phyloP scores from a whole-genome alignment of 805 yeast species.

The Millerozyma miso region DNA sequence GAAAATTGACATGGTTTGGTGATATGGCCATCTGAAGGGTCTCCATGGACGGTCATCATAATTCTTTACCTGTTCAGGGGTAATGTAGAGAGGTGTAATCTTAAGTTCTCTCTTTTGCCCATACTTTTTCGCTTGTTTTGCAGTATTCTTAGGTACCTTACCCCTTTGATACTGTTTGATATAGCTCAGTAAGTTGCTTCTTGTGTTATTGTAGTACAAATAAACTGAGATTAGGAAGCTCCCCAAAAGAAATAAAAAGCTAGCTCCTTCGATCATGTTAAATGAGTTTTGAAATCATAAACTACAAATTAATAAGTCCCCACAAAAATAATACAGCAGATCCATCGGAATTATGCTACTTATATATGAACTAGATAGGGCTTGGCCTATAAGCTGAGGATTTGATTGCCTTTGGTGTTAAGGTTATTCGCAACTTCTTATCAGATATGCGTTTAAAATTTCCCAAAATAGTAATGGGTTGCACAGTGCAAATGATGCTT shows the following conservation, averaged over 20 bases:
- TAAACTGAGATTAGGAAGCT: slow-evolving; percentile 10
- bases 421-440: not conserved
- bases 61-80: slow-evolving; percentile 61
- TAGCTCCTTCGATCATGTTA: not conserved
- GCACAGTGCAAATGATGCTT: not conserved
- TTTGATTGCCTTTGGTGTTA: not conserved
- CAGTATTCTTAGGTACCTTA: not conserved
- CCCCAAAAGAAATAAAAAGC: slow-evolving; percentile 6
- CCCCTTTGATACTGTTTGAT: not conserved
- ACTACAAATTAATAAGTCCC: not conserved
- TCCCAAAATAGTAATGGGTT: not conserved
- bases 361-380: not conserved
- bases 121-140: not conserved
- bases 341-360: not conserved
- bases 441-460: not conserved
- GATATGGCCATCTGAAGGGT: slow-evolving; percentile 78
- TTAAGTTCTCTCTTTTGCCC: slow-evolving; percentile 21
- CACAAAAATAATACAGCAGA: not conserved
- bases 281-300: not conserved
- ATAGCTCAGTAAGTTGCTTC: slow-evolving; percentile 5
- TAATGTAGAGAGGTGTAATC: slow-evolving; percentile 58
- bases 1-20: slow-evolving; percentile 73
- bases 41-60: slow-evolving; percentile 79
- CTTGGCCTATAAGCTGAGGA: not conserved
- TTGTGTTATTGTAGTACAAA: slow-evolving; percentile 12